Evolutionary conservation across 345 rosid species (phyloP).

Genomic region (Luvunga scandens): DNA sequence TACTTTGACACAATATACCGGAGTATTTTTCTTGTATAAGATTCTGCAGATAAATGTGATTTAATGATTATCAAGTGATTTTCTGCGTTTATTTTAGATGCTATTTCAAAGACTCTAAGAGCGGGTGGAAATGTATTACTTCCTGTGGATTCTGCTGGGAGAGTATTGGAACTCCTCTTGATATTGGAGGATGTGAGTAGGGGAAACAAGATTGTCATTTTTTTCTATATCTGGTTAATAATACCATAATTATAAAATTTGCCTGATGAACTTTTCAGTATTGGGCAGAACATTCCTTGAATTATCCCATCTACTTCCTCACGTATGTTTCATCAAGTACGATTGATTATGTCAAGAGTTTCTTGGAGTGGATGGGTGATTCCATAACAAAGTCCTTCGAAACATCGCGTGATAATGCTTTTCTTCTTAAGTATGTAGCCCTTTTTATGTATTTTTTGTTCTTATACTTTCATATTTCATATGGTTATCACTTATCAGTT

Average conservation of each 20-base stretch:
- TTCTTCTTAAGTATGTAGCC: constrained; percentile 68
- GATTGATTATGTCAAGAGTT: constrained; percentile 93
- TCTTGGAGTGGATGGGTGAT: constrained; percentile 99
- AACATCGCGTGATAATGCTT: constrained; percentile 96
- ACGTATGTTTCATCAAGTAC: constrained; percentile 92
- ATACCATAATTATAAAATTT: constrained; percentile 17
- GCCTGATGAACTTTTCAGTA: constrained; percentile 48
- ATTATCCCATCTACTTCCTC: constrained; percentile 82
- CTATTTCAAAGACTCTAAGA: constrained; percentile 70
- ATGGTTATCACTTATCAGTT: neutral
- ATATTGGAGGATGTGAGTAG: constrained; percentile 79
- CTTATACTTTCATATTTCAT: neutral
- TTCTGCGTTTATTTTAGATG: constrained; percentile 31
- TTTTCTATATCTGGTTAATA: constrained; percentile 14
- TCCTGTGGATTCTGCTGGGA: constrained; percentile 89
- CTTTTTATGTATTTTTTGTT: neutral
- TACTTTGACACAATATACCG: neutral
- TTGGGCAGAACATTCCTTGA: constrained; percentile 66
- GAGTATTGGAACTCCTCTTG: constrained; percentile 88
- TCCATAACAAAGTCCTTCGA: constrained; percentile 94
- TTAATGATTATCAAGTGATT: neutral
- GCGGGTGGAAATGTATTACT: constrained; percentile 86
- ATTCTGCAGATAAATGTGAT: constrained; percentile 16
- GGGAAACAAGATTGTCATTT: neutral
- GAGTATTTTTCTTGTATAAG: constrained; percentile 4